phyloP scores from a whole-genome alignment of 1,284 basidiomycete genomes.

The Heterobasidion irregulare region DNA sequence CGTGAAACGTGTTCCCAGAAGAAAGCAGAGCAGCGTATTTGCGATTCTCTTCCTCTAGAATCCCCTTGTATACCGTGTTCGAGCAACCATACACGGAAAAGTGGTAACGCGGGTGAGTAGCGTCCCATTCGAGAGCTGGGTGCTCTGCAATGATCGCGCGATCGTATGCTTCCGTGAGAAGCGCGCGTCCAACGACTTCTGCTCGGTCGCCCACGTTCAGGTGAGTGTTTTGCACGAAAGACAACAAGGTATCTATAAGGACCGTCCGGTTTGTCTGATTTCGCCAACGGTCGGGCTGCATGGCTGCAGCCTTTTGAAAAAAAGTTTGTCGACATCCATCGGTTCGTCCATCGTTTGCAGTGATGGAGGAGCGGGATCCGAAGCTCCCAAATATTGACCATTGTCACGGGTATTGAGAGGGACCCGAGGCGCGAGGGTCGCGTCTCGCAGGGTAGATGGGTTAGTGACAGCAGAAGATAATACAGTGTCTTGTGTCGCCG shows the following conservation, averaged over 20 bases:
- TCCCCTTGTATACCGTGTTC: not conserved
- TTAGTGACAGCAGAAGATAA: no score
- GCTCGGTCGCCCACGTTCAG: not conserved
- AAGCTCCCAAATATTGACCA: no score
- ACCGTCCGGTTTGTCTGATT: no score
- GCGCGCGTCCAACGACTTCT: not conserved
- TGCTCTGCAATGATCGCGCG: not conserved
- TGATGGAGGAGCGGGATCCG: no score
- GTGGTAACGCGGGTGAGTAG: not conserved
- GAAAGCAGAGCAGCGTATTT: not conserved
- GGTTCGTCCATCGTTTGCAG: no score
- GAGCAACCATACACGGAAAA: not conserved
- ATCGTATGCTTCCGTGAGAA: not conserved
- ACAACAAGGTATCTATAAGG: not conserved
- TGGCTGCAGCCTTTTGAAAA: not conserved
- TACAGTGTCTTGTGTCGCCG: no score
- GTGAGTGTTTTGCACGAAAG: no score
- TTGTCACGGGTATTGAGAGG: no score
- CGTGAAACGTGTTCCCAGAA: not conserved
- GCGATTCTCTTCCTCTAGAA: not conserved
- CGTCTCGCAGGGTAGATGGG: no score
- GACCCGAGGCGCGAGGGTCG: no score
- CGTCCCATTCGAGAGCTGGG: not conserved
- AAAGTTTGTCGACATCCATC: no score
- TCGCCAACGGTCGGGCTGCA: not conserved